Evolutionary conservation across 176 grass and related monocot genomes (phyloP), one percentile per base, ranked within the genome.

Genomic region (Guadua angustifolia): DNA sequence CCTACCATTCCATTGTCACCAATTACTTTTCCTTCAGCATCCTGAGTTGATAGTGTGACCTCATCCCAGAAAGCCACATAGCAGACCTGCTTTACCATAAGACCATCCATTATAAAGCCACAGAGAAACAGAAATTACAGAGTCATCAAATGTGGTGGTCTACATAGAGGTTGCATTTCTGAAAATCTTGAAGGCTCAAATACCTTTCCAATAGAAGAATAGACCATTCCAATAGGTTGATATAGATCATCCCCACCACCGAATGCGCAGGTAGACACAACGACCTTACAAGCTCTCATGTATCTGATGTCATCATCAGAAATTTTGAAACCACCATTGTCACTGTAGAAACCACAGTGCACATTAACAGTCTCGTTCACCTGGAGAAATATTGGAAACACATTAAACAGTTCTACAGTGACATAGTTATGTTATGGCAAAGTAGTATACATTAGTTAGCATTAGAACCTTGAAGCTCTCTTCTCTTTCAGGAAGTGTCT

Each of bases 171-270:
- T 42, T 53, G 16, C 29, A 50, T 73, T 79, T 61, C 39, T 74
- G 22, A 74, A 78, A 87, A 61, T 26, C 17, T 52, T 74, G 38
- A 66, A 78, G 56, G 42, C 22, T 42, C 46, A 21, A 79, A 79
- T 90, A 90, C 88, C 88, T 82, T 90, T 76, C 67, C 74, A 75
- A 95, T 69, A 67, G 96, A 94, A 89, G 91, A 89, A 81, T 99
- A 69, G 25, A 26, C 87, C 93, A 94, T 99, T 69, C 93, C 96
- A 84, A 99, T 99, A 90, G 96, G 96, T 83, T 95, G 96, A 78
- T 99, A 95, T 16, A 99, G 89, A 90, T 95, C 83, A 83, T 99
- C 96, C 35, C 93, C 96, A 46, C 96, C 96, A 81, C 93, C 96
- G 79, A 99, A 99, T 79, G 93, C 87, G 33, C 91, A 99, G 68